Base-by-base conservation (phyloP, 1,284 basidiomycete genomes). In the Blastosporella zonata region DNA sequence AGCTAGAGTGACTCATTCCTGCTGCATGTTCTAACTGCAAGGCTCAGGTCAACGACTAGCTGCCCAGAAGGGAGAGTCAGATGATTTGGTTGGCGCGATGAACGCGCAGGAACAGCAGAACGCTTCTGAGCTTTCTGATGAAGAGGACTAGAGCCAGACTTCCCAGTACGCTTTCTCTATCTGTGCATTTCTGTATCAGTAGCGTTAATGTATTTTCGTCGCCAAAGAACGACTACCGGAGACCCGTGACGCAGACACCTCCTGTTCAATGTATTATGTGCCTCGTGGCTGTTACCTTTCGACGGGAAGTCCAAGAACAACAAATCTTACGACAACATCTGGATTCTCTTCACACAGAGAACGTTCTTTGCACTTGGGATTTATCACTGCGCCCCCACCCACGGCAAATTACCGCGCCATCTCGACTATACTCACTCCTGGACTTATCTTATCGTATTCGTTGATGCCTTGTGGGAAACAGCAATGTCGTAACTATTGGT, bases 61-160 rank as follows among this genome's bases (percentile, higher is more conserved):
- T 31, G 76, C 82, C 39, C 85, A 90, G 62, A 87, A 87, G 56
- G 87, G 87, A 1, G 74, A 84, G 47, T 79, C 82, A 4, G 86
- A 88, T 56, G 87, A 90, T 61, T 63, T 90, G 41, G 68, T 88
- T 13, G 87, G 85, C 40, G 87, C 88, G 25, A 87, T 90, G 82
- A 82, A 78, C 41, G 87, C 87, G 2, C 79, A 87, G 62, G 82
- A 82, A 59, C 66, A 67, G 44, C 73, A 73, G 49, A 71, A 77
- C 49, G 75, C 72, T 7, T 73, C 74, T 28, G 77, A 78, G 61
- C 54, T 67, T 33, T 77, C 73, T 39, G 78, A 79, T 56, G 77
- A 79, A 42, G 79, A 81, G 55, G 72, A 75, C 37, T 60, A 54
- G 46, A 37, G n/a, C 15, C 39, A 31, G 47, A 41, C 41, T 53